Percentiles rank a stretch among this genome's conserved stretches.
phyloP scores from a whole-genome alignment of 179 eudicot genomes.

The Monotropa hypopitys region DNA sequence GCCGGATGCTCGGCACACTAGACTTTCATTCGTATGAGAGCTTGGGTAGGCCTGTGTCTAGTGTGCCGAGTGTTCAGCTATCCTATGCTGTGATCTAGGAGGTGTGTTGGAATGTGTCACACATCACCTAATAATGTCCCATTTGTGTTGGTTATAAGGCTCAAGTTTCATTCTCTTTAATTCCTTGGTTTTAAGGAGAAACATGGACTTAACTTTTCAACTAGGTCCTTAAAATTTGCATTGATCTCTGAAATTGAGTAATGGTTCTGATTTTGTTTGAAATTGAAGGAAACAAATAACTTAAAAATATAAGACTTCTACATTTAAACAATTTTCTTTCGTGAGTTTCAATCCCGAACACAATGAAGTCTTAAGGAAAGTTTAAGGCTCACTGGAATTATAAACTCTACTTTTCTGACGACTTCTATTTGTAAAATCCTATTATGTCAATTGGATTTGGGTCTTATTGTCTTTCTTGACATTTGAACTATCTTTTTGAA shows the following conservation, averaged over 20 bases:
- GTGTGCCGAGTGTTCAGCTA: too few species aligned
- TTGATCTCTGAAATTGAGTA: not conserved
- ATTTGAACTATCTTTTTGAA: not conserved
- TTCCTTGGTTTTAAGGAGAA: too few species aligned
- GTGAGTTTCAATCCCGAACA: not conserved
- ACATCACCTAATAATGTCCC: too few species aligned
- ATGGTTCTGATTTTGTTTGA: not conserved
- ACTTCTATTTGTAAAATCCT: not conserved
- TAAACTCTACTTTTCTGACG: not conserved
- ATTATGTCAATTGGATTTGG: not conserved
- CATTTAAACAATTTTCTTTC: not conserved
- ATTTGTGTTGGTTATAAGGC: too few species aligned
- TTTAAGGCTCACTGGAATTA: not conserved
- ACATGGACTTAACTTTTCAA: too few species aligned
- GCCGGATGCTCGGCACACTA: too few species aligned
- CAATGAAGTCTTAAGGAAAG: not conserved
- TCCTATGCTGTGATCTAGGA: too few species aligned
- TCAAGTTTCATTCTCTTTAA: too few species aligned
- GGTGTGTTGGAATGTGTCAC: too few species aligned
- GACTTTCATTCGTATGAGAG: too few species aligned
- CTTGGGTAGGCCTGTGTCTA: too few species aligned
- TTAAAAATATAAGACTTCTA: not conserved
- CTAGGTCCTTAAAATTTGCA: not conserved
- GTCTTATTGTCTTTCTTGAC: not conserved
- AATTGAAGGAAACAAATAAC: not conserved